Evolutionary conservation across 1,284 basidiomycete species (phyloP), one percentile per base, ranked within the genome.

Genomic region (Tilletia caries): DNA sequence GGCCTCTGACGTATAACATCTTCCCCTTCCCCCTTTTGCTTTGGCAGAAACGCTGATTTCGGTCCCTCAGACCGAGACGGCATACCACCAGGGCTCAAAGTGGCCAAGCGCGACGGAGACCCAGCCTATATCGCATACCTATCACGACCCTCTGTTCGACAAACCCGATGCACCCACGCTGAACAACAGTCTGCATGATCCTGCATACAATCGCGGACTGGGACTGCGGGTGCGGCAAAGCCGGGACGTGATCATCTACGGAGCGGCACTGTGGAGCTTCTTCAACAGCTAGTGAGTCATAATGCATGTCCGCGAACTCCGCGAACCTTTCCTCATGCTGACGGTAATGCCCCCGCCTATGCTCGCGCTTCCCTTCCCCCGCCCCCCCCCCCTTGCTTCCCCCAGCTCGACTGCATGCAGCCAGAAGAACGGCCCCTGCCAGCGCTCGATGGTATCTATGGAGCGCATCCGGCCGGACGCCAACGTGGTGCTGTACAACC

Each of bases 201-300:
- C 74, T 2, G 72, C 73, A 54, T 72, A 78, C 33, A 75, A 76
- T 37, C 77, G 77, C 18, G 77, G 75, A 1, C n/a, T 76, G 18
- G 79, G 75, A 0, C 68, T 80, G 66, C 70, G 75, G 27, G 70
- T 80, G n/a, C 69, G 71, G 6, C 50, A 68, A 13, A 74, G 72
- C 65, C 44, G 67, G 23, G 64, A 73, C 44, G 54, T 76, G 5
- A 73, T 74, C 23, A 67, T 80, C 46, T 71, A 72, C 33, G 78
- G 76, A 13, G 71, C 76, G 0, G 79, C 76, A 2, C 70, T 79
- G 13, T 80, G 79, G 44, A 75, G 73, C 2, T 80, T 79, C 70
- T 80, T 80, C 33, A 70, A 78, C 67, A 72, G 74, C 48, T 80
- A 80, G 48, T 50, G 48, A 50, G 48, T 50, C 15, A n/a, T n/a